These are phyloP conservation scores for Galerina sulciceps DNA, from an alignment of 768 basidiomycete species.

Conservation along the genomic window DNA sequence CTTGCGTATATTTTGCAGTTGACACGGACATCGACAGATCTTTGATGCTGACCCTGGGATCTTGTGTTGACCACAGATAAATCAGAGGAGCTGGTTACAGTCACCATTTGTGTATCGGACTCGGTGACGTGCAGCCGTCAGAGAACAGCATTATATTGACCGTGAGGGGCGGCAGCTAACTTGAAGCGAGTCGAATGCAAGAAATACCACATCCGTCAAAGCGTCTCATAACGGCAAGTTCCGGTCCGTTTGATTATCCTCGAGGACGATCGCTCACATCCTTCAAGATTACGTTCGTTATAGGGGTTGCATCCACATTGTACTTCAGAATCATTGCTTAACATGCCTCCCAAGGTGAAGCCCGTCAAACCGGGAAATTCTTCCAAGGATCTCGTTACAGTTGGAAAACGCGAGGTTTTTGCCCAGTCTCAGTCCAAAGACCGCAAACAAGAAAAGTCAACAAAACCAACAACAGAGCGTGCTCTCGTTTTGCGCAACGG, in stretches of 20 bases:
- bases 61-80: background rate
- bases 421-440: constrained; percentile 26
- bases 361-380: constrained; percentile 20
- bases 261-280: background rate
- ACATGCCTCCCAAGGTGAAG: constrained; percentile 28
- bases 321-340: background rate
- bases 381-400: constrained; percentile 54
- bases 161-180: too few species aligned
- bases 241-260: constrained; percentile 18
- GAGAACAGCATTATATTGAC: too few species aligned
- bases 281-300: background rate
- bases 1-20: background rate
- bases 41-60: background rate
- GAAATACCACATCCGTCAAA: too few species aligned
- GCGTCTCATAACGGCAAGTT: background rate
- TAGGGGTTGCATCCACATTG: background rate
- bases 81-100: background rate
- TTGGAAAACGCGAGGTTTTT: constrained; percentile 58
- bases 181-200: too few species aligned
- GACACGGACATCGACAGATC: constrained; percentile 4
- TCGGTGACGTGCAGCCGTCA: background rate
- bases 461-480: constrained; percentile 57
- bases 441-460: constrained; percentile 43
- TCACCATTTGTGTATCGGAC: background rate
- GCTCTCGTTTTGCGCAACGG: constrained; percentile 78